These are phyloP conservation scores for Lactarius quietus DNA, from an alignment of 768 basidiomycete species.

Conservation along the genomic window DNA sequence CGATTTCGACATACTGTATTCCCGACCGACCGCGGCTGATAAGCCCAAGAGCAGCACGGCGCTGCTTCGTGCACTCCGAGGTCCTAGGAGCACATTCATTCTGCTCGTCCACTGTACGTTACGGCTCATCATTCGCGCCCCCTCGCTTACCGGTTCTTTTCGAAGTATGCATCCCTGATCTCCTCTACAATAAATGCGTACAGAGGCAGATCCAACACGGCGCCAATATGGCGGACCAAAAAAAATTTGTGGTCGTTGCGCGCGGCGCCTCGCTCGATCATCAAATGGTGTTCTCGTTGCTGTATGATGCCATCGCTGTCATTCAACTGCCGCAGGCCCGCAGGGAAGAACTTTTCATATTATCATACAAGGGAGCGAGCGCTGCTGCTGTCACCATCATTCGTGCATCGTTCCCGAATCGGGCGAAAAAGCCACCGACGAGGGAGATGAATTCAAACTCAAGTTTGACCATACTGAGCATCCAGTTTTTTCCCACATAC, in stretches of 20 bases:
- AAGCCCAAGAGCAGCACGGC: not conserved
- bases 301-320: not conserved
- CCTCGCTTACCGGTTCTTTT: not conserved
- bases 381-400: not conserved
- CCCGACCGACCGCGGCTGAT: not conserved
- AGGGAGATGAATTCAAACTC: not conserved
- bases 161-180: not conserved
- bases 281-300: not conserved
- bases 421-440: not conserved
- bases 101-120: not conserved
- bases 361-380: not conserved
- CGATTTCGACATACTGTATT: not conserved
- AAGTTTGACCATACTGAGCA: not conserved
- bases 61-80: not conserved
- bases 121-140: not conserved
- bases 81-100: not conserved
- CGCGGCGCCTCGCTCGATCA: not conserved
- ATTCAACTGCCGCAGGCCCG: not conserved
- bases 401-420: not conserved
- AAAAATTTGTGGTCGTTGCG: not conserved
- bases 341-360: not conserved
- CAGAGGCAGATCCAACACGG: not conserved
- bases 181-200: not conserved
- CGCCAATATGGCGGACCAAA: slow-evolving; percentile 2
- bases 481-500: slow-evolving; percentile 5